Percentiles rank a stretch among this genome's conserved stretches.
Evolutionary conservation across 108 stramenopile genomes (phyloP).

Genomic region (Cyclostephanos invisitatus): DNA sequence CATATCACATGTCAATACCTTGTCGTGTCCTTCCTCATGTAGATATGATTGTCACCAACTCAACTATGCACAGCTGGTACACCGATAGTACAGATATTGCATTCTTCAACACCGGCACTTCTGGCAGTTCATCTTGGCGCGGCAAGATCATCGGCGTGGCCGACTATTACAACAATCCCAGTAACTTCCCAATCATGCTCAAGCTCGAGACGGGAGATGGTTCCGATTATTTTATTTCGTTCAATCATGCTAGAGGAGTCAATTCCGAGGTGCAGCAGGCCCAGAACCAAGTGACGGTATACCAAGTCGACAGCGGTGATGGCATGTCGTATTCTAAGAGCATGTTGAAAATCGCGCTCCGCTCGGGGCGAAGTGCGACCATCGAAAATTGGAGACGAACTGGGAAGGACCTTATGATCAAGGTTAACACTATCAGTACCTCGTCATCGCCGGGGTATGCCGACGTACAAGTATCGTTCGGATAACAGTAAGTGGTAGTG

Average conservation of each 20-base stretch:
- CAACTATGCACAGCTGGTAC: slow-evolving; percentile 24
- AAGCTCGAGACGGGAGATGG: slow-evolving; percentile 22
- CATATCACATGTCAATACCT: background rate
- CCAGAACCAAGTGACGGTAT: slow-evolving; percentile 21
- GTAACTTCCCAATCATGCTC: slow-evolving; percentile 22
- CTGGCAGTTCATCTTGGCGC: slow-evolving; percentile 12
- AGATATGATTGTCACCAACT: background rate
- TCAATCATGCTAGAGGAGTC: slow-evolving; percentile 37
- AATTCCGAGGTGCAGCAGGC: slow-evolving; percentile 20
- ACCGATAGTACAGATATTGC: slow-evolving; percentile 7
- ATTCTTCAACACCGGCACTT: slow-evolving; percentile 12
- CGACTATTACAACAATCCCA: slow-evolving; percentile 41
- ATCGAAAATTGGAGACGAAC: slow-evolving; percentile 24
- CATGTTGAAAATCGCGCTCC: slow-evolving; percentile 14
- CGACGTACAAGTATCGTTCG: slow-evolving; percentile 12
- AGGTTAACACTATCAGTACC: slow-evolving; percentile 14
- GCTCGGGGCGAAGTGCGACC: slow-evolving; percentile 8
- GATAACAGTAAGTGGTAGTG: too few species aligned
- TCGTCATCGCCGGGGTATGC: slow-evolving; percentile 19
- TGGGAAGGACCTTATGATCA: slow-evolving; percentile 9
- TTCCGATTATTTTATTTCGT: slow-evolving; percentile 29
- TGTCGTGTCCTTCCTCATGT: background rate
- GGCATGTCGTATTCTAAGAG: slow-evolving; percentile 33
- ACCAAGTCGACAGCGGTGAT: slow-evolving; percentile 17
- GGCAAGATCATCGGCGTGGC: slow-evolving; percentile 35